Percentiles rank a stretch among this genome's conserved stretches.
Evolutionary conservation across 306 rosid species (phyloP).

Genomic region (Geum urbanum): DNA sequence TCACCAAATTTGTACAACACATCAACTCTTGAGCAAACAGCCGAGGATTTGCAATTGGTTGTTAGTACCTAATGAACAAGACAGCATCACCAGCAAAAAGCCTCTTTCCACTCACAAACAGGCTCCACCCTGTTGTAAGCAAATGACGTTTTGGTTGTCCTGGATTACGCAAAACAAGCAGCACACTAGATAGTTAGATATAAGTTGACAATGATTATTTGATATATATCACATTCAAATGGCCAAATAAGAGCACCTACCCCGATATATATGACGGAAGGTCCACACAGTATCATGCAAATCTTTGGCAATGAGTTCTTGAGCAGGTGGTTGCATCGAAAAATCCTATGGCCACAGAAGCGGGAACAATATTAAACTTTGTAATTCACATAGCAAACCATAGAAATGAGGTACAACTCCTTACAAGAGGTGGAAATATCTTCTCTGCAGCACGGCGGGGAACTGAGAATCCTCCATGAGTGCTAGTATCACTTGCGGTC

Average conservation of each 20-base stretch:
- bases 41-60: conserved; percentile 8
- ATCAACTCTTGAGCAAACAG: not conserved
- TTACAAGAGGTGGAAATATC: conserved; percentile 89
- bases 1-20: not conserved
- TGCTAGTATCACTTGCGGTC: conserved; percentile 96
- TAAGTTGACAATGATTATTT: not conserved
- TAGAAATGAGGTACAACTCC: conserved; percentile 16
- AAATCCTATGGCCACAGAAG: conserved; percentile 49
- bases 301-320: conserved; percentile 85
- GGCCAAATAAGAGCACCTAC: conserved; percentile 28
- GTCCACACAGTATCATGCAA: conserved; percentile 83
- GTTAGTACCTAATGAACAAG: conserved; percentile 68
- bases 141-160: conserved; percentile 99
- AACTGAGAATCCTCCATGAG: conserved; percentile 97
- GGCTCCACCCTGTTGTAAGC: conserved; percentile 98
- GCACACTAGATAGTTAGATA: conserved; percentile 16
- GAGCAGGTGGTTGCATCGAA: conserved; percentile 94
- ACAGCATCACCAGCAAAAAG: conserved; percentile 95
- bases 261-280: conserved; percentile 94
- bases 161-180: conserved; percentile 23
- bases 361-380: conserved; percentile 21
- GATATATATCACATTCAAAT: conserved; percentile 4
- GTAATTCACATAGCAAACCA: conserved; percentile 4
- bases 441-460: conserved; percentile 99
- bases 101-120: conserved; percentile 88